phyloP scores from a whole-genome alignment of 2,329 filamentous ascomycete species.

The Trichophyton schoenleinii region DNA sequence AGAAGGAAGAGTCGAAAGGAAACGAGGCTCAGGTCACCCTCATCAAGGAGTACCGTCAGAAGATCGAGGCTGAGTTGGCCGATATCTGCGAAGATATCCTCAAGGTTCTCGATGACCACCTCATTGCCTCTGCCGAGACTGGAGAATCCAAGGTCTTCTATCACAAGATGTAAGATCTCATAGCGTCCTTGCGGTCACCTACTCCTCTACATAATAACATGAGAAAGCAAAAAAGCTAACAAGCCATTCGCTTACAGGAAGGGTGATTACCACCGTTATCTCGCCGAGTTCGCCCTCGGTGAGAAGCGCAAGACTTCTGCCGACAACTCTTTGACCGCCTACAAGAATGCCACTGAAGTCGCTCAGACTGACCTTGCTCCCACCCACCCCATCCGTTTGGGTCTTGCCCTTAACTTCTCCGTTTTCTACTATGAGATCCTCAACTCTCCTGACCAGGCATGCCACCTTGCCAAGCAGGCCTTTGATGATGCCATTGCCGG shows the following conservation, averaged over 20 bases:
- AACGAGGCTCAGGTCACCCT: conserved; percentile 78
- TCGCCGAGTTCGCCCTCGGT: conserved; percentile 88
- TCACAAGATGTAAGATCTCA: conserved; percentile 77
- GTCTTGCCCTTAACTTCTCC: conserved; percentile 88
- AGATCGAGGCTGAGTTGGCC: conserved; percentile 92
- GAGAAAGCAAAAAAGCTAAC: neutral
- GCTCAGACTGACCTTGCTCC: conserved; percentile 79
- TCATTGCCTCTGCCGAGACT: conserved; percentile 86
- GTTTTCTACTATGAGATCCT: conserved; percentile 99
- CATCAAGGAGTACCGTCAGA: conserved; percentile 97
- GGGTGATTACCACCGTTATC: conserved; percentile 98
- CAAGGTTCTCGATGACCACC: conserved; percentile 81
- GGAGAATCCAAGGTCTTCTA: conserved; percentile 99
- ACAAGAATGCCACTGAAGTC: conserved; percentile 88
- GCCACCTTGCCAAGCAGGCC: conserved; percentile 91
- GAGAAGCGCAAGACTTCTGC: conserved; percentile 92
- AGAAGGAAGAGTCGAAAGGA: conserved; percentile 99
- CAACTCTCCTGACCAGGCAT: conserved; percentile 95
- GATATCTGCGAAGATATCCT: conserved; percentile 98
- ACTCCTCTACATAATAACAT: no score
- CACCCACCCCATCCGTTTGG: conserved; percentile 85
- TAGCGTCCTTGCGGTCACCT: neutral
- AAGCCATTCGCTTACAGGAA: conserved; percentile 52
- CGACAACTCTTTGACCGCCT: conserved; percentile 89
- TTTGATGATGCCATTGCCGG: conserved; percentile 93